Evolutionary conservation across 2,329 filamentous ascomycete genomes (phyloP).

Genomic region (Byssothecium circinans): DNA sequence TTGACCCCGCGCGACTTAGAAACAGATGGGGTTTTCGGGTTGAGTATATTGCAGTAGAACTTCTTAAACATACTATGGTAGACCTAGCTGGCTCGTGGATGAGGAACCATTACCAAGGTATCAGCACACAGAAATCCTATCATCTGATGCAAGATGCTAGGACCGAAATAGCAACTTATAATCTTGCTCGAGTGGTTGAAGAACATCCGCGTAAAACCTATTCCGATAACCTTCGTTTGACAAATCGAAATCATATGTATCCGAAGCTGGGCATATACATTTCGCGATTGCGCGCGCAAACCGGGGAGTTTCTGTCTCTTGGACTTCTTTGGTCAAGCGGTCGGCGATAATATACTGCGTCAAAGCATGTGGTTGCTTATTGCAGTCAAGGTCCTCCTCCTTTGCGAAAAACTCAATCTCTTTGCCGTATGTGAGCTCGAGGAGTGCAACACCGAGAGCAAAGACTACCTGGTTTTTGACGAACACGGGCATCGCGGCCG

Average conservation of each 20-base stretch:
- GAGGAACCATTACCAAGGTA: no score
- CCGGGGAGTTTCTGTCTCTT: conserved; percentile 1
- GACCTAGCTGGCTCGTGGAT: no score
- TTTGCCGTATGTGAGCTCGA: conserved; percentile 14
- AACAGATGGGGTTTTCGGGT: no score
- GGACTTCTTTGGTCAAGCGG: not conserved
- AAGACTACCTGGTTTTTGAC: conserved; percentile 15
- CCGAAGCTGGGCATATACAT: conserved; percentile 2
- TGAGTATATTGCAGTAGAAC: no score
- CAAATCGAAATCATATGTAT: not conserved
- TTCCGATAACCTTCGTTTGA: conserved; percentile 5
- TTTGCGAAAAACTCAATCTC: conserved; percentile 2
- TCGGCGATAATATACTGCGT: conserved; percentile 2
- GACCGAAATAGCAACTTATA: conserved; percentile 1
- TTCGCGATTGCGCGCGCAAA: conserved; percentile 6
- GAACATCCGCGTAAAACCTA: conserved; percentile 3
- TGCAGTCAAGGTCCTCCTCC: conserved; percentile 11
- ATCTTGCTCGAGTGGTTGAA: conserved; percentile 3
- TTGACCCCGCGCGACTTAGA: no score
- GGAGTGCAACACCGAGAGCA: conserved; percentile 16
- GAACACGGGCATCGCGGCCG: not conserved
- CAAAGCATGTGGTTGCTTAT: conserved; percentile 1
- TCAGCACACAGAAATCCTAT: no score
- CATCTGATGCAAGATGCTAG: no score
- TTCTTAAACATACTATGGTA: no score